Conservation (phyloP, 106 monocot genomes). For the Phalaenopsis equestris region DNA sequence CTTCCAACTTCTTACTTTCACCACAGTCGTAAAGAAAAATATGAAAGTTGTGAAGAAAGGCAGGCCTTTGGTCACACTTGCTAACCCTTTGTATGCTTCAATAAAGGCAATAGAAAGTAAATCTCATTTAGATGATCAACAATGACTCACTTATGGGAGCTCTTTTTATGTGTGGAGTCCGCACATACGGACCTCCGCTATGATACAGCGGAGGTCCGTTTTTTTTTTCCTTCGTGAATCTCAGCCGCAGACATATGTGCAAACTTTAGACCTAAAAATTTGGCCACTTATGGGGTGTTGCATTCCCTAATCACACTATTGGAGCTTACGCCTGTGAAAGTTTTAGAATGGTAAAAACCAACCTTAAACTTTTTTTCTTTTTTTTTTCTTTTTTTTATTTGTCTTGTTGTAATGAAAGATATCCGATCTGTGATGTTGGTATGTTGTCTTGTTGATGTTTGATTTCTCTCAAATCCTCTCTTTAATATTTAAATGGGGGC, state of each 20-base stretch:
- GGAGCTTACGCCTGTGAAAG: slow-evolving; percentile 62
- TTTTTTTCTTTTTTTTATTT: background rate
- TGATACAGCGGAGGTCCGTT: no score
- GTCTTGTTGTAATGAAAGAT: background rate
- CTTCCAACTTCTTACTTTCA: no score
- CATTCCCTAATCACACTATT: slow-evolving; percentile 60
- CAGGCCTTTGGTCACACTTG: slow-evolving; percentile 89
- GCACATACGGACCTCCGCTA: no score
- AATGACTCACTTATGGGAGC: slow-evolving; percentile 67
- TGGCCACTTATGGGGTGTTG: slow-evolving; percentile 50
- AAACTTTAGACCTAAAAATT: no score
- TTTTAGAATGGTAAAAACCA: slow-evolving; percentile 56
- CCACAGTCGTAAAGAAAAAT: no score
- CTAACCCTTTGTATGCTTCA: slow-evolving; percentile 95
- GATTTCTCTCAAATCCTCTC: background rate
- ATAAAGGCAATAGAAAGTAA: slow-evolving; percentile 91
- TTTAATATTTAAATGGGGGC: background rate
- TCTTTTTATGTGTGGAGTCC: no score
- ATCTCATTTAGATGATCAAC: slow-evolving; percentile 79
- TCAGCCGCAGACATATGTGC: no score
- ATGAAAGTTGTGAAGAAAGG: background rate
- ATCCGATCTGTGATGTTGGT: background rate
- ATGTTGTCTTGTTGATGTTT: background rate
- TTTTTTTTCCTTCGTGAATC: no score
- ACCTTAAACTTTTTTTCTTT: background rate